These are phyloP conservation scores for Canavalia gladiata DNA, from an alignment of 306 rosid genomes.

Conservation along the genomic window DNA sequence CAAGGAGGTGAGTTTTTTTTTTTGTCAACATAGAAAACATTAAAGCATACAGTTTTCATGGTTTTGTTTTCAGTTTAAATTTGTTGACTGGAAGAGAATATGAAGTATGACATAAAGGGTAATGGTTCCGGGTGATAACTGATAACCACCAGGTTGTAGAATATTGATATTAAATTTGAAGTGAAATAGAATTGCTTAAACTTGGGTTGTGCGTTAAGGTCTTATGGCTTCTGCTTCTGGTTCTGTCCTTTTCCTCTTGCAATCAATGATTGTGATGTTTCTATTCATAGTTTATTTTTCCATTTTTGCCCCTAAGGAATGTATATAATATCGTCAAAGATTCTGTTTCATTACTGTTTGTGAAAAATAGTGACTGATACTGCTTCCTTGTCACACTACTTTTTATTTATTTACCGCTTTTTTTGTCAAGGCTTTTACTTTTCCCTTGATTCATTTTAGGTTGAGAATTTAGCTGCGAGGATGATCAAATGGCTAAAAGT, in stretches of 20 bases:
- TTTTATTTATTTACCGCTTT: neutral
- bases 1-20: constrained; percentile 63
- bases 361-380: constrained; percentile 1
- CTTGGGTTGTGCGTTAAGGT: neutral
- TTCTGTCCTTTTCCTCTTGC: constrained; percentile 15
- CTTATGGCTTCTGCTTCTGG: neutral
- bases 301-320: neutral
- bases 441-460: constrained; percentile 57
- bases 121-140: neutral
- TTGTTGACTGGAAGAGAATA: neutral
- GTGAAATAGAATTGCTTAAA: neutral
- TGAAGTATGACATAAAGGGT: neutral
- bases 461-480: constrained; percentile 70
- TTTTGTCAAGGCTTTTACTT: neutral
- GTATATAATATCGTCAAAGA: neutral
- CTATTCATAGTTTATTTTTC: neutral
- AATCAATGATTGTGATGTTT: constrained; percentile 9
- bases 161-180: neutral
- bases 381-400: neutral
- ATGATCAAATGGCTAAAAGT: constrained; percentile 92
- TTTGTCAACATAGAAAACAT: neutral
- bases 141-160: neutral
- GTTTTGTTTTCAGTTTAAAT: constrained; percentile 15
- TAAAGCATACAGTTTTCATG: neutral
- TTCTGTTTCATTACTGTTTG: constrained; percentile 17